Evolutionary conservation across 805 yeast species (phyloP).

Genomic region (Candida fluviatilis): DNA sequence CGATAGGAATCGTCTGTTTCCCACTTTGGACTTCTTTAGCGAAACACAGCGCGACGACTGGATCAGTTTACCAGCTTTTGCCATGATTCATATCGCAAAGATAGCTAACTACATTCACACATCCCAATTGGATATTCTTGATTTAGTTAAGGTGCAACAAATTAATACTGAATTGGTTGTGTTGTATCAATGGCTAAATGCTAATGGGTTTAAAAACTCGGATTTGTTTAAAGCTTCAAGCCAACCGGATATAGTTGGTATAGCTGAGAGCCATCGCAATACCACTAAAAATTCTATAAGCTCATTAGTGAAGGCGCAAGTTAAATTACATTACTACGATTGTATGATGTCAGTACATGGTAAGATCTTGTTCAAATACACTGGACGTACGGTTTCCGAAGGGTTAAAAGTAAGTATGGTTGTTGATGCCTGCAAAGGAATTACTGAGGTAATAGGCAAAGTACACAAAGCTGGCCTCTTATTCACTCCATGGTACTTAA

Average conservation of each 20-base stretch:
- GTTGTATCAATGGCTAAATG: conserved; percentile 30
- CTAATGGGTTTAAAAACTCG: conserved; percentile 30
- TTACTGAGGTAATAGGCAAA: conserved; percentile 25
- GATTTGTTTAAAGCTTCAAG: conserved; percentile 12
- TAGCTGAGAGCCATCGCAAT: conserved; percentile 4
- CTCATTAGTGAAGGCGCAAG: conserved; percentile 29
- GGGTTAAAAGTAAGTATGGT: conserved; percentile 30
- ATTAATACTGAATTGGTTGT: conserved; percentile 26
- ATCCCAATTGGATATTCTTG: conserved; percentile 21
- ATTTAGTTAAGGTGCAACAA: conserved; percentile 23
- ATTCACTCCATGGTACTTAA: conserved; percentile 51
- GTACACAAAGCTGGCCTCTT: conserved; percentile 24
- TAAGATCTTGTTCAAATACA: conserved; percentile 24
- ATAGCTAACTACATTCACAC: conserved; percentile 35
- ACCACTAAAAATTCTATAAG: conserved; percentile 6
- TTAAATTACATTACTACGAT: conserved; percentile 37
- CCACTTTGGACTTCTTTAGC: conserved; percentile 19
- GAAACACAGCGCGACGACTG: conserved; percentile 42
- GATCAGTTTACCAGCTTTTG: conserved; percentile 44
- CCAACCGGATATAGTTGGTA: conserved; percentile 4
- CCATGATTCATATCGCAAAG: conserved; percentile 41
- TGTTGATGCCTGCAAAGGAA: conserved; percentile 24
- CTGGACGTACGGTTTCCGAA: conserved; percentile 28
- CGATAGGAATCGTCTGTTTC: conserved; percentile 34
- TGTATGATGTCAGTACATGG: conserved; percentile 33